Base-by-base conservation (phyloP, 2,329 filamentous ascomycete species). In the Fusarium sp. region DNA sequence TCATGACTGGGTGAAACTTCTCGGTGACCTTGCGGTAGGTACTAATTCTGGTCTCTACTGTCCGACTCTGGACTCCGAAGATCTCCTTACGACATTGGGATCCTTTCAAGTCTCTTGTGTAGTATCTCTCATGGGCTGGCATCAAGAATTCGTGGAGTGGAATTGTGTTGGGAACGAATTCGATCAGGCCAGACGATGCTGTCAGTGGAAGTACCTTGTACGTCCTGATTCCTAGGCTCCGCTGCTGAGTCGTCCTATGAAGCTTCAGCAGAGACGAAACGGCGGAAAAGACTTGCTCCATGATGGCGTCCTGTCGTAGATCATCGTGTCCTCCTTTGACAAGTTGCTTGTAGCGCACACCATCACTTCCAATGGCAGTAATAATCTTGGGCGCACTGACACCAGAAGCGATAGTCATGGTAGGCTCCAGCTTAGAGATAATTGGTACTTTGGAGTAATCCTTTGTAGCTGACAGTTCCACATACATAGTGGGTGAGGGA, bases 211-310 rank as follows among this genome's bases (percentile, higher is more conserved):
- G 83, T 8, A 99, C 96, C 79, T 97, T 97, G 85, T 99, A 99
- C 0, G 96, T 98, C 59, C 96, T 87, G 75, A 99, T 96, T 10
- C 91, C 92, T 13, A 99, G 84, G 67, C 92, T 92, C 7, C 96
- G 90, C 75, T 97, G 94, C 39, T 94, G 91, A 4, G 96, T 97
- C 14, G 90, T 87, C 56, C 93, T 90, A 77, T 98, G 94, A 48
- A 92, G 90, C 76, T 92, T 92, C 25, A 99, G 83, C 22, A 99
- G 87, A 51, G 92, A 92, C 59, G 94, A 98, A 22, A 97, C 96
- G 79, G 97, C 94, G 60, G 94, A 93, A 77, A 99, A 99, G 2
- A 99, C 96, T 79, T 99, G 96, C 79, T 99, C 96, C 96, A 99
- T 99, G 83, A 89, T 99, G 44, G 95, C 93, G 75, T 99, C 96